phyloP scores from a whole-genome alignment of 805 yeast genomes.

The Barnettozyma siamensis region DNA sequence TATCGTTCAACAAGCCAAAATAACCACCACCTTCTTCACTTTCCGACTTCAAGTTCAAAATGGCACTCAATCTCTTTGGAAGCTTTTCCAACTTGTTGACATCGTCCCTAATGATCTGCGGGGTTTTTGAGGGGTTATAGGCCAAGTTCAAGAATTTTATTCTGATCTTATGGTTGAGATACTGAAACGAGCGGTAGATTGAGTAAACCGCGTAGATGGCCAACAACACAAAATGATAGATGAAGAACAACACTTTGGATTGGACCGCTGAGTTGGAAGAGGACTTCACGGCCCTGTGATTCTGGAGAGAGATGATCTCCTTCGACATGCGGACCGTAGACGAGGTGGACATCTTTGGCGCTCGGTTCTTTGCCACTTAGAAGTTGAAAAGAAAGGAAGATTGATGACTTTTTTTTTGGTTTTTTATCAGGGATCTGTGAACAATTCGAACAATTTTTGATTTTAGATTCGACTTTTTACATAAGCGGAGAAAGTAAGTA shows the following conservation, averaged over 20 bases:
- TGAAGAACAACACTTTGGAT: constrained; percentile 14
- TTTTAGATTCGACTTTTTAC: background rate
- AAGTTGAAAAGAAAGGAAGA: background rate
- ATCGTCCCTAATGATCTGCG: constrained; percentile 82
- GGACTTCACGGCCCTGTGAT: too few species aligned
- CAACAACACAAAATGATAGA: constrained; percentile 32
- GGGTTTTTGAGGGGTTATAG: constrained; percentile 68
- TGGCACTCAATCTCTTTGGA: constrained; percentile 71
- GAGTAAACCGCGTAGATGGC: constrained; percentile 52
- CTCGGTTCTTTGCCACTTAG: background rate
- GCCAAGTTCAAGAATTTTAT: constrained; percentile 57
- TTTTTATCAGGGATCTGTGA: too few species aligned
- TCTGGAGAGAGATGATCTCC: constrained; percentile 5
- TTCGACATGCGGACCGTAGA: constrained; percentile 6
- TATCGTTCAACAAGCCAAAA: constrained; percentile 71
- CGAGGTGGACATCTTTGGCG: background rate
- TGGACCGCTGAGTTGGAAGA: constrained; percentile 1
- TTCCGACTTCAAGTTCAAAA: constrained; percentile 66
- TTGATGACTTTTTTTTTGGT: too few species aligned
- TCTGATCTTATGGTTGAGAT: constrained; percentile 42
- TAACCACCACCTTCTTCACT: constrained; percentile 88
- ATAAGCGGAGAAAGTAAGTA: background rate
- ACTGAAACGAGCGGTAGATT: constrained; percentile 46
- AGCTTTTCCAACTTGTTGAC: constrained; percentile 65
- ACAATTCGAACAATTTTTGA: too few species aligned